Base-by-base conservation (phyloP, 192 early-diverging fungal species). In the Umbelopsis isabellina region DNA sequence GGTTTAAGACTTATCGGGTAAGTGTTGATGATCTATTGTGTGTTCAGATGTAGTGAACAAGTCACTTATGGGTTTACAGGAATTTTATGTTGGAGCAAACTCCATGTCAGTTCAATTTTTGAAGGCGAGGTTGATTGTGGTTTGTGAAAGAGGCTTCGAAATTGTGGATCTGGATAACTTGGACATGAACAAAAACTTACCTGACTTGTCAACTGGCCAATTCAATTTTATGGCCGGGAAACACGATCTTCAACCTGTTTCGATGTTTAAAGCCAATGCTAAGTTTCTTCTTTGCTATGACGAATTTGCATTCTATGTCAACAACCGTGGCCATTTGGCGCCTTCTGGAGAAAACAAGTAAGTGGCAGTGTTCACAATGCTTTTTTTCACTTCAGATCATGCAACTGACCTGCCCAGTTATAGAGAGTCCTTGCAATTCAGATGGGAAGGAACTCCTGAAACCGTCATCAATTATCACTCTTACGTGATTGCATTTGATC, bases 31-130 rank as follows among this genome's bases (percentile, higher is more conserved):
- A 11, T 18, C 3, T 65, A 30, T 65, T 35, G 16, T 65, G 16
- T 65, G 18, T 49, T 44, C 16, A 55, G 9, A 65, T 20, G 18
- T 21, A 11, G 23, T 13, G 25, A 35, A 0, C 16, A 11, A 21
- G 8, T 27, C 16, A 23, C 46, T 10, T 10, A 27, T 67, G 27
- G 16, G 15, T 58, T 15, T 21, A 48, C 47, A 94, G 89, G 93
- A 95, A 77, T 95, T 95, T 77, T 98, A 97, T 73, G 91, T 97
- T 81, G 93, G 94, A 27, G 85, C 91, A 18, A 93, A 96, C 80
- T 85, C 92, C 9, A 91, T 84, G 37, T 89, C 91, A 11, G 80
- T 98, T 58, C 90, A 95, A 73, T 95, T 95, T 66, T 77, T 96
- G 73, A 89, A 87, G 27, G 90, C 91, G 35, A 92, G 88, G 23